A percentile compares a stretch with the other conserved stretches of the same genome.
Conservation (phyloP, 371 early-diverging fungal genomes). For the Mortierella sp. region DNA sequence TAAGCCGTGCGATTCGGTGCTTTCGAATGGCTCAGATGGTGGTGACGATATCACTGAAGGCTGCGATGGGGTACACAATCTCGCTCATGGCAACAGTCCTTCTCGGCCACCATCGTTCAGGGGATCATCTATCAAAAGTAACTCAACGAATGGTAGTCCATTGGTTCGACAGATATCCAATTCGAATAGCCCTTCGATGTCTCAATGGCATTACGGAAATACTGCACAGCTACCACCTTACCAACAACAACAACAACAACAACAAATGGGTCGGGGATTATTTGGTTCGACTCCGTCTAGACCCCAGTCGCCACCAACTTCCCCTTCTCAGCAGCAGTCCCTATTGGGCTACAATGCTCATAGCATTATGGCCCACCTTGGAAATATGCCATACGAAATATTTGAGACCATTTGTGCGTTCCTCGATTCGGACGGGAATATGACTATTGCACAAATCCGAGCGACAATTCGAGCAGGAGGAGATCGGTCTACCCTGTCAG, state of each 20-base stretch:
- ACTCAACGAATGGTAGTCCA: neutral
- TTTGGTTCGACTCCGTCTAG: neutral
- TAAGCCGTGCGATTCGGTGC: neutral
- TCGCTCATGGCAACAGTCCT: conserved; percentile 9
- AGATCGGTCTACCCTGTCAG: conserved; percentile 20
- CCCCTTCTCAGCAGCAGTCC: neutral
- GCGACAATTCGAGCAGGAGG: conserved; percentile 26
- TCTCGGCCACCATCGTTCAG: neutral
- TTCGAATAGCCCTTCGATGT: neutral
- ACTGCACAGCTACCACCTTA: neutral
- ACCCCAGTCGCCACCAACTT: neutral
- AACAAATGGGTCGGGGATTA: too few species aligned
- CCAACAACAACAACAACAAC: neutral
- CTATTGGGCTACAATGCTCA: conserved; percentile 29
- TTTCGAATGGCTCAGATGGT: conserved; percentile 13
- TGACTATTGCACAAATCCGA: conserved; percentile 47
- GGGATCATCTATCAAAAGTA: neutral
- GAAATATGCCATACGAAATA: conserved; percentile 52
- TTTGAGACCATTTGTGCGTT: conserved; percentile 50
- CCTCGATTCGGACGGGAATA: conserved; percentile 36
- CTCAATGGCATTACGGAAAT: neutral
- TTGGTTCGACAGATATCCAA: neutral
- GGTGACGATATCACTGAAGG: neutral
- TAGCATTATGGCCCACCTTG: conserved; percentile 37
- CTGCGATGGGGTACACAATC: neutral